phyloP scores from a whole-genome alignment of 805 yeast species.

The Kodamaea fukazawae region DNA sequence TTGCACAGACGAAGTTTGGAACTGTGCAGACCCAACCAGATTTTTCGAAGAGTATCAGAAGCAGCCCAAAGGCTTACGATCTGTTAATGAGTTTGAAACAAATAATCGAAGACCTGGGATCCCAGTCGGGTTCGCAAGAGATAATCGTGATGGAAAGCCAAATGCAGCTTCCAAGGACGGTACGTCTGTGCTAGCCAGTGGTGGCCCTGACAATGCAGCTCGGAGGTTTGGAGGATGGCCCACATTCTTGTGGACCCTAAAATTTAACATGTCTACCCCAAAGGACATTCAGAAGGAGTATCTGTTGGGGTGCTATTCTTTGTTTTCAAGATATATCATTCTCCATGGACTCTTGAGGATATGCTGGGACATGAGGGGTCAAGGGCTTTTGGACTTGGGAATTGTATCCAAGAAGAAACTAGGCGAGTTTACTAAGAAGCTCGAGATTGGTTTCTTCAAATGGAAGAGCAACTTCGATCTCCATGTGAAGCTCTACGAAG shows the following conservation, averaged over 20 bases:
- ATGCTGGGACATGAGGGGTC: slow-evolving; percentile 31
- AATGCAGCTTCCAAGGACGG: too few relatives aligned
- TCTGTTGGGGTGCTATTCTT: slow-evolving; percentile 32
- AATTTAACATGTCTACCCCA: slow-evolving; percentile 30
- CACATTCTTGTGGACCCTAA: slow-evolving; percentile 30
- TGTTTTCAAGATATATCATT: slow-evolving; percentile 34
- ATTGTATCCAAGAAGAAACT: slow-evolving; percentile 30
- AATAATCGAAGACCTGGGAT: background rate
- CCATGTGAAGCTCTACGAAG: slow-evolving; percentile 23
- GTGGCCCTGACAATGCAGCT: too few relatives aligned
- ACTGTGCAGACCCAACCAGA: slow-evolving; percentile 20
- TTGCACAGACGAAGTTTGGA: slow-evolving; percentile 45
- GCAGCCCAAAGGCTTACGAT: slow-evolving; percentile 23
- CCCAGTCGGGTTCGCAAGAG: too few relatives aligned
- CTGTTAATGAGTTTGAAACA: background rate
- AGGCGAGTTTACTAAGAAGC: slow-evolving; percentile 23
- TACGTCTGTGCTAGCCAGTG: too few relatives aligned
- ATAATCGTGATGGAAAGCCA: too few relatives aligned
- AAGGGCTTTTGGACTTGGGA: slow-evolving; percentile 30
- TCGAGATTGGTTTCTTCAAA: slow-evolving; percentile 29
- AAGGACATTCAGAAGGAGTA: slow-evolving; percentile 29
- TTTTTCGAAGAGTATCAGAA: slow-evolving; percentile 23
- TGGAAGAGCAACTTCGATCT: slow-evolving; percentile 38
- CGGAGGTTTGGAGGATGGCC: slow-evolving; percentile 25
- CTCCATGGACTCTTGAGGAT: slow-evolving; percentile 35